These are phyloP conservation scores for Bryoerythrophyllum caledonicum DNA, from an alignment of 225 moss, liverwort and hornwort genomes.

Conservation along the genomic window DNA sequence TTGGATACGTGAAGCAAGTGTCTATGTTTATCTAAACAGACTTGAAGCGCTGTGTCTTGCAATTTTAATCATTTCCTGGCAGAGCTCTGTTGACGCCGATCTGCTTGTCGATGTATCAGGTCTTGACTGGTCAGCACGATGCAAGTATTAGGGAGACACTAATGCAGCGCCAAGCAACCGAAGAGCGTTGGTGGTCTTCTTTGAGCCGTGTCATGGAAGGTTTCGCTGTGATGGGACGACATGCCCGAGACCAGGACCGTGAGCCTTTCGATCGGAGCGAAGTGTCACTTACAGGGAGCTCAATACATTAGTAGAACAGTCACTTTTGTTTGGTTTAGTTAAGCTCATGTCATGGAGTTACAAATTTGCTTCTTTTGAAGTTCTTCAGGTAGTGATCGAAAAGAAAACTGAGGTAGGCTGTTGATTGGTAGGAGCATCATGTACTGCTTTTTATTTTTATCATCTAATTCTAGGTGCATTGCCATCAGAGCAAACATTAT, in stretches of 20 bases:
- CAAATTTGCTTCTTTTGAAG: neutral
- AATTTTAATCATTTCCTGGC: neutral
- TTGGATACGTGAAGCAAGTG: too few species aligned
- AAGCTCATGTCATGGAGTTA: conserved; percentile 1
- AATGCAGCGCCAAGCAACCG: conserved; percentile 37
- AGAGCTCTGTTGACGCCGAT: neutral
- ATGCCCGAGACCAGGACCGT: conserved; percentile 33
- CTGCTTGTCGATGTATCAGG: conserved; percentile 31
- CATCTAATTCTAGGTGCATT: conserved; percentile 5
- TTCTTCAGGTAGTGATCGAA: neutral
- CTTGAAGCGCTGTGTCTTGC: neutral
- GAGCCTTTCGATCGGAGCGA: conserved; percentile 59
- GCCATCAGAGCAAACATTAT: conserved; percentile 2
- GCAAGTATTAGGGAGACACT: conserved; percentile 49
- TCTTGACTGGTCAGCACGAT: conserved; percentile 54
- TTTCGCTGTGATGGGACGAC: conserved; percentile 56
- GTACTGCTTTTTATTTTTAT: neutral
- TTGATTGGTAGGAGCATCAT: neutral
- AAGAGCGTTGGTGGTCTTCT: conserved; percentile 56
- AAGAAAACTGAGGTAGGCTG: neutral
- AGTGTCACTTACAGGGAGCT: conserved; percentile 51
- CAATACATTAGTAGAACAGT: conserved; percentile 24
- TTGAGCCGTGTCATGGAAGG: conserved; percentile 53
- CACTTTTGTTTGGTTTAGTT: neutral
- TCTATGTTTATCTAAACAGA: too few species aligned